Percentiles rank a stretch among this genome's conserved stretches.
Conservation (phyloP, 306 rosid genomes). For the Cicer pinnatifidum region DNA sequence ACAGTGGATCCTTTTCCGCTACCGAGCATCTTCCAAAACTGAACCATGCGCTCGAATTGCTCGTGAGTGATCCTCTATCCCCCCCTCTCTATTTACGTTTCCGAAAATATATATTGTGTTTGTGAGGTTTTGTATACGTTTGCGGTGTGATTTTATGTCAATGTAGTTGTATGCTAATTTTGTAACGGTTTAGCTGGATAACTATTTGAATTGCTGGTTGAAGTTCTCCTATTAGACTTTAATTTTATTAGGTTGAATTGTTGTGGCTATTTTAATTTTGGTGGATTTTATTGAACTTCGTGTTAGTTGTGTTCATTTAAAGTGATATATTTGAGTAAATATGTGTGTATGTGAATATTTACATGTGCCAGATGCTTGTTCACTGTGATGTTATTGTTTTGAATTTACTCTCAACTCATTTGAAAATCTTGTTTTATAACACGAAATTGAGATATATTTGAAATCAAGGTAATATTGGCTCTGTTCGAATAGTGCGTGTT, state of each 20-base stretch:
- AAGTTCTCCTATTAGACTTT: background rate
- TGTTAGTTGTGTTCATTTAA: background rate
- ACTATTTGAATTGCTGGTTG: background rate
- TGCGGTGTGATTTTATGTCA: conserved; percentile 32
- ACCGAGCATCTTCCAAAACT: conserved; percentile 57
- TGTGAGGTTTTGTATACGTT: background rate
- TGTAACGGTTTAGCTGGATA: too few species aligned
- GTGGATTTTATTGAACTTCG: conserved; percentile 31
- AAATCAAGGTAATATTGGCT: conserved; percentile 17
- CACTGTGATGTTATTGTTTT: conserved; percentile 6
- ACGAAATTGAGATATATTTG: conserved; percentile 39
- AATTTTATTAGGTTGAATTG: background rate
- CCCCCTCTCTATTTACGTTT: background rate
- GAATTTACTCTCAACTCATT: conserved; percentile 10
- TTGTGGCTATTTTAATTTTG: conserved; percentile 13
- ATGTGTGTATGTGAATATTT: too few species aligned
- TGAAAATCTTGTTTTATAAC: conserved; percentile 10
- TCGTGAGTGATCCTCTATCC: conserved; percentile 58
- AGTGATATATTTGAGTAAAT: conserved; percentile 1
- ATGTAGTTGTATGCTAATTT: background rate
- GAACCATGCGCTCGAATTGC: conserved; percentile 68
- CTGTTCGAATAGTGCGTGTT: background rate
- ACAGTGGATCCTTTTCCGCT: conserved; percentile 55
- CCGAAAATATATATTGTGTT: background rate
- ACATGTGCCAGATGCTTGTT: too few species aligned